These are phyloP conservation scores for Tilletia horrida DNA, from an alignment of 1,284 basidiomycete species.

Conservation along the genomic window DNA sequence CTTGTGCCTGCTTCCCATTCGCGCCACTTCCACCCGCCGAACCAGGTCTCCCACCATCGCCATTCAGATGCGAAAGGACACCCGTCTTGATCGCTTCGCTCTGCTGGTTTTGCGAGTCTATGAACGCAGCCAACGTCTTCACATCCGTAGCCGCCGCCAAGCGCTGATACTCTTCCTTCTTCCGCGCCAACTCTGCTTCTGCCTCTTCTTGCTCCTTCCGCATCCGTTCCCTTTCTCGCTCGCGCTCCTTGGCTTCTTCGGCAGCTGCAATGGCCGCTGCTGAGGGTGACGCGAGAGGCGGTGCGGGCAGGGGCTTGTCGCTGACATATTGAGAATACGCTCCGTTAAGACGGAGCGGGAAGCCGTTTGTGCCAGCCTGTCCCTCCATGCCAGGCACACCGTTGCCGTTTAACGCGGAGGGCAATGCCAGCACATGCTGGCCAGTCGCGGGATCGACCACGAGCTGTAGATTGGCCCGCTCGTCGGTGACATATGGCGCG, in stretches of 20 bases:
- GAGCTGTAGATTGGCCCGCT: slow-evolving; percentile 28
- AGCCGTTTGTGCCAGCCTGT: no score
- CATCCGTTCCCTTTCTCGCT: slow-evolving; percentile 13
- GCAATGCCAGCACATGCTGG: background rate
- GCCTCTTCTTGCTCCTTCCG: slow-evolving; percentile 7
- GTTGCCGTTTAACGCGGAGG: background rate
- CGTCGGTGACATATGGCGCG: slow-evolving; percentile 36
- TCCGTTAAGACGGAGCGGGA: background rate
- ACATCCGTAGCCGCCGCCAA: slow-evolving; percentile 28
- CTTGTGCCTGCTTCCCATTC: background rate
- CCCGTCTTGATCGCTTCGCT: background rate
- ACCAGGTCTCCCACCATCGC: background rate
- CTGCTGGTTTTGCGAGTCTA: background rate
- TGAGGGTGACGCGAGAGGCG: background rate
- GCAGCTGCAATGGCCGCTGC: background rate
- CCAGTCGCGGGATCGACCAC: background rate
- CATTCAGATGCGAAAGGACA: background rate
- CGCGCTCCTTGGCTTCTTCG: background rate
- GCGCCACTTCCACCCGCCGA: background rate
- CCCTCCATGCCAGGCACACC: background rate
- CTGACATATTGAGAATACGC: background rate
- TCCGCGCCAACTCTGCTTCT: slow-evolving; percentile 3
- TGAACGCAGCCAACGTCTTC: slow-evolving; percentile 14
- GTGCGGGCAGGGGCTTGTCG: slow-evolving; percentile 4
- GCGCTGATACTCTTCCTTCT: slow-evolving; percentile 23